A percentile compares a stretch with the other conserved stretches of the same genome.
Evolutionary conservation across 768 basidiomycete species (phyloP).

Genomic region (Suillus americanus): DNA sequence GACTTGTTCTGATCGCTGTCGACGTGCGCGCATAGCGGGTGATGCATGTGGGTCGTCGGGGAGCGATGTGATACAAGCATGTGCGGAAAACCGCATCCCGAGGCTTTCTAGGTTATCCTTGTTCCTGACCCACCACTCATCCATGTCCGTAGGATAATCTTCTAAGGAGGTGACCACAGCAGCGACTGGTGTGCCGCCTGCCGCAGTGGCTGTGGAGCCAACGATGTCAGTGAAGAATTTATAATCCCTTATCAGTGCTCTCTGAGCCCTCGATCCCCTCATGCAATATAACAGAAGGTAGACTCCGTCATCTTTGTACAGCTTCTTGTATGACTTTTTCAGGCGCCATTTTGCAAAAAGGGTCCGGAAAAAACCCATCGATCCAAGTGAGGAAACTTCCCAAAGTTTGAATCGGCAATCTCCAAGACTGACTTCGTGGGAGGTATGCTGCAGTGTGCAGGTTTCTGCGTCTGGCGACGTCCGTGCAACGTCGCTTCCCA

Average conservation of each 20-base stretch:
- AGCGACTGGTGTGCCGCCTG: constrained; percentile 32
- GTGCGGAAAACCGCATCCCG: constrained; percentile 37
- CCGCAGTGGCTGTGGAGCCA: constrained; percentile 26
- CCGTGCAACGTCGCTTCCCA: constrained; percentile 26
- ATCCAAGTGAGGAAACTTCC: constrained; percentile 34
- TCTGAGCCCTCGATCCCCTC: constrained; percentile 28
- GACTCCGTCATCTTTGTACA: constrained; percentile 34
- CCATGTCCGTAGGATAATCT: constrained; percentile 32
- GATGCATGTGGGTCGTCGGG: not conserved
- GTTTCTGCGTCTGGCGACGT: constrained; percentile 32
- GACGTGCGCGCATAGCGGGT: not conserved
- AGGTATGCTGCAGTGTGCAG: constrained; percentile 35
- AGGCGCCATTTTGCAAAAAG: constrained; percentile 18
- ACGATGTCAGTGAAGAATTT: constrained; percentile 28
- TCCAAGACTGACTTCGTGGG: constrained; percentile 22
- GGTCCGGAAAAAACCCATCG: constrained; percentile 22
- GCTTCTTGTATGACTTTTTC: constrained; percentile 21
- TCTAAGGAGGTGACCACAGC: constrained; percentile 34
- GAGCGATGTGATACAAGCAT: constrained; percentile 44
- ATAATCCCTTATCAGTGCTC: constrained; percentile 29
- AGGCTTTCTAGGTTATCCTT: constrained; percentile 28
- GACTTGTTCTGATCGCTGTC: constrained; percentile 18
- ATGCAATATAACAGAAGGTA: constrained; percentile 34
- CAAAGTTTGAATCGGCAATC: constrained; percentile 23
- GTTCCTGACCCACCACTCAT: constrained; percentile 40